phyloP scores from a whole-genome alignment of 345 rosid species.

The Boechera stricta region DNA sequence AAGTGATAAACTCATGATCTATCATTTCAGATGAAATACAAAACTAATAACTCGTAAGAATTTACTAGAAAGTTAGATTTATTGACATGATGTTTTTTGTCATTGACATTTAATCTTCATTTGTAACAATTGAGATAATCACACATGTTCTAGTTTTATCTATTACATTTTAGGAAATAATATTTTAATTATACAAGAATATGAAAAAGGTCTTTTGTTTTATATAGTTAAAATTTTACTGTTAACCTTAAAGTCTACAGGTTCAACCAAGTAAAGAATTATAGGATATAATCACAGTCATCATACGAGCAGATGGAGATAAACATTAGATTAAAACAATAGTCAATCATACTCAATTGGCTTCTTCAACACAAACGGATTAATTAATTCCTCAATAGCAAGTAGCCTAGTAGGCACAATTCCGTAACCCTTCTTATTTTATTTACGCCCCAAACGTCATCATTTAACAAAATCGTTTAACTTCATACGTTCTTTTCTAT shows the following conservation, averaged over 20 bases:
- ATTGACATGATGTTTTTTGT: background rate
- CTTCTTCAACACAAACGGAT: background rate
- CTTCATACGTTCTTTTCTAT: slow-evolving; percentile 23
- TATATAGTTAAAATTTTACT: background rate
- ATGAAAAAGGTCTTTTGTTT: too few species aligned
- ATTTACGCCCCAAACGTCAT: slow-evolving; percentile 3
- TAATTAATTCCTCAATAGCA: slow-evolving; percentile 10
- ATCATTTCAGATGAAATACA: background rate
- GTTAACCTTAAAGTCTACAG: background rate
- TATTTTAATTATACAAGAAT: too few species aligned
- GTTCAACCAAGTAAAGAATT: background rate
- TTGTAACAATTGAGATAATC: background rate
- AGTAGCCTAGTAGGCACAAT: slow-evolving; percentile 14
- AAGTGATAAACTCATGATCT: background rate
- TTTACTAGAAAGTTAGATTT: background rate
- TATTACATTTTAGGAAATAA: too few species aligned
- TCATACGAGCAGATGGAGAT: slow-evolving; percentile 18
- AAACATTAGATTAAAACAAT: slow-evolving; percentile 15
- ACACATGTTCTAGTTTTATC: background rate
- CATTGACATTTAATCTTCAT: background rate
- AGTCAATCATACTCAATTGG: background rate
- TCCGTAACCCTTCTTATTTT: slow-evolving; percentile 10
- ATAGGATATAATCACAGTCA: slow-evolving; percentile 20
- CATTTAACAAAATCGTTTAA: slow-evolving; percentile 28
- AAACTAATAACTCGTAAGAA: background rate